These are phyloP conservation scores for Escallonia herrerae DNA, from an alignment of 129 eudicot genomes.

Conservation along the genomic window DNA sequence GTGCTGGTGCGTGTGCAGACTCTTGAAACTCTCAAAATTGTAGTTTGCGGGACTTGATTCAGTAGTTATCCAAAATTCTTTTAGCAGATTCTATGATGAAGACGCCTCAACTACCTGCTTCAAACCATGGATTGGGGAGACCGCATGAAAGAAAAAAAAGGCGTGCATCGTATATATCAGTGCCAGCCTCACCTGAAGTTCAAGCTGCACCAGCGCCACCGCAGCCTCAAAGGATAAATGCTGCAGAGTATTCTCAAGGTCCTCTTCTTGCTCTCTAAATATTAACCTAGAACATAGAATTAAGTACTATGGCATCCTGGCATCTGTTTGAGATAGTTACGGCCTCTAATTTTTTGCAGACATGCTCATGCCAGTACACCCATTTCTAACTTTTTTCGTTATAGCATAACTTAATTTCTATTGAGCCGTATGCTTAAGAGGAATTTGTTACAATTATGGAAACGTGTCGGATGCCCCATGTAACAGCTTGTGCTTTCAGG, in stretches of 20 bases:
- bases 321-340: too few relatives aligned
- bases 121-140: slow-evolving; percentile 22
- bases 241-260: slow-evolving; percentile 34
- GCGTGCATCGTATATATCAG: background rate
- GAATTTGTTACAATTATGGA: too few relatives aligned
- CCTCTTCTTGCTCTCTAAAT: slow-evolving; percentile 5
- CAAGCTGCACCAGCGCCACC: slow-evolving; percentile 21
- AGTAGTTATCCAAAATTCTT: background rate
- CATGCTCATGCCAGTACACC: too few relatives aligned
- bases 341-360: too few relatives aligned
- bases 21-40: background rate
- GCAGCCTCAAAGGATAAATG: slow-evolving; percentile 2
- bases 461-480: too few relatives aligned
- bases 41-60: background rate
- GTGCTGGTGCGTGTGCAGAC: slow-evolving; percentile 37
- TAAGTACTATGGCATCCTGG: too few relatives aligned
- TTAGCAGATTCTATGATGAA: slow-evolving; percentile 51
- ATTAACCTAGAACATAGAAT: background rate
- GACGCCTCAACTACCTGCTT: slow-evolving; percentile 18
- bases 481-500: too few relatives aligned
- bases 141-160: too few relatives aligned
- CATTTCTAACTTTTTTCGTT: too few relatives aligned
- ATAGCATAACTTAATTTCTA: too few relatives aligned
- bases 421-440: too few relatives aligned
- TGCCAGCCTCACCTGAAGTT: slow-evolving; percentile 21